Evolutionary conservation across 257 asterid species (phyloP).

Genomic region (Osmanthus fragrans): DNA sequence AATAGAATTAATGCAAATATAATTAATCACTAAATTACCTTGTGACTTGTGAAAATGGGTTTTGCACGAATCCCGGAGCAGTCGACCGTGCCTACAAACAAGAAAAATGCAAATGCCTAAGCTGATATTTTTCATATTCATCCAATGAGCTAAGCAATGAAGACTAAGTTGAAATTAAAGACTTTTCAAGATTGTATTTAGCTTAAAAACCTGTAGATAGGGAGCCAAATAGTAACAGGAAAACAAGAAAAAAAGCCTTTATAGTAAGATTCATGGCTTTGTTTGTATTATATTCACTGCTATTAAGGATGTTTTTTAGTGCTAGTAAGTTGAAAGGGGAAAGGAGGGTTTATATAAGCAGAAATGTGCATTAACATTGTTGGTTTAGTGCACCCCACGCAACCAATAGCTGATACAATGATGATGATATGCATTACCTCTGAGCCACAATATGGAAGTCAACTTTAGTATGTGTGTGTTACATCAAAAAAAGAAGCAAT

Average conservation of each 20-base stretch:
- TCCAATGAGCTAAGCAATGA: background rate
- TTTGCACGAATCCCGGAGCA: slow-evolving; percentile 31
- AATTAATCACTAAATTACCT: slow-evolving; percentile 40
- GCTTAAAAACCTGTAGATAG: slow-evolving; percentile 46
- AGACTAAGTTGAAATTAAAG: background rate
- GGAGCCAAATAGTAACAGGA: slow-evolving; percentile 38
- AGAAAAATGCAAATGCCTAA: background rate
- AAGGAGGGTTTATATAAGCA: slow-evolving; percentile 37
- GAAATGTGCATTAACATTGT: slow-evolving; percentile 24
- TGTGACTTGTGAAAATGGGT: slow-evolving; percentile 32
- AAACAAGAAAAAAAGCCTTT: slow-evolving; percentile 31
- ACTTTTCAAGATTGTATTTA: background rate
- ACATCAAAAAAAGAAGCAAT: slow-evolving; percentile 32
- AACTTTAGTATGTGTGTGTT: slow-evolving; percentile 52
- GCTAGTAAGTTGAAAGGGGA: slow-evolving; percentile 27
- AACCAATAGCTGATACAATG: slow-evolving; percentile 37
- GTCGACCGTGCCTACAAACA: slow-evolving; percentile 29
- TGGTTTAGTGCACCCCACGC: slow-evolving; percentile 46
- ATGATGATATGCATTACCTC: slow-evolving; percentile 67
- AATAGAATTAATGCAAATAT: background rate
- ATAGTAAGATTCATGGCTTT: slow-evolving; percentile 40
- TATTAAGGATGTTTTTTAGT: slow-evolving; percentile 23
- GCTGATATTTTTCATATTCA: background rate
- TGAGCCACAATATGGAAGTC: slow-evolving; percentile 54
- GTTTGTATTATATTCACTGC: background rate